Evolutionary conservation across 2,329 filamentous ascomycete species (phyloP).

Genomic region (Knufia fluminis): DNA sequence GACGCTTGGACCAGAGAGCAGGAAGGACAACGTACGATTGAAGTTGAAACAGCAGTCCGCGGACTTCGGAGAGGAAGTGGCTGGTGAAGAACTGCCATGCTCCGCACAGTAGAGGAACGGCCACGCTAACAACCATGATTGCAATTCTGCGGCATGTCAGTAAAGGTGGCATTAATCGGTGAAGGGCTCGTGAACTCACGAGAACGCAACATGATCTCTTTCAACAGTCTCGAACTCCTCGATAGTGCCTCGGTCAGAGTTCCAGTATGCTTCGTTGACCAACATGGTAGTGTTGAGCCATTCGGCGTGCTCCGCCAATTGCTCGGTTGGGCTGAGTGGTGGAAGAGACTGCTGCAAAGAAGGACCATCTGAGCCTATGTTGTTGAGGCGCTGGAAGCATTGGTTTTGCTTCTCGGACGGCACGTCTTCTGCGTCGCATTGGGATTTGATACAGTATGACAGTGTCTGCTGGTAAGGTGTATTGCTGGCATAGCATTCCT

Average conservation of each 20-base stretch:
- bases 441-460: slow-evolving; percentile 24
- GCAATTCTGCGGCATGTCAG: slow-evolving; percentile 2
- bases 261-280: slow-evolving; percentile 24
- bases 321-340: slow-evolving; percentile 14
- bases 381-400: slow-evolving; percentile 24
- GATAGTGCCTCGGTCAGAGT: slow-evolving; percentile 24
- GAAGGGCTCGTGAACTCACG: slow-evolving; percentile 20
- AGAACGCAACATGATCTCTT: slow-evolving; percentile 25
- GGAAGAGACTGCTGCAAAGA: slow-evolving; percentile 25
- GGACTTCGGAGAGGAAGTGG: not conserved
- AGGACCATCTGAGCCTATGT: slow-evolving; percentile 17
- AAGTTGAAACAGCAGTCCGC: not conserved
- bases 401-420: slow-evolving; percentile 16
- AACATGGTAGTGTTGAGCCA: slow-evolving; percentile 27
- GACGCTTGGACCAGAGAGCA: slow-evolving; percentile 12
- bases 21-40: slow-evolving; percentile 11
- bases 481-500: slow-evolving; percentile 26
- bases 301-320: slow-evolving; percentile 22
- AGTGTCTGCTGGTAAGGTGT: slow-evolving; percentile 24
- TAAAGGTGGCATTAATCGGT: not conserved
- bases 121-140: slow-evolving; percentile 18
- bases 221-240: slow-evolving; percentile 26
- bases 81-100: slow-evolving; percentile 15
- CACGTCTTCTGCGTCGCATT: slow-evolving; percentile 20
- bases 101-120: slow-evolving; percentile 16